Base-by-base conservation (phyloP, 23 red algal genomes). In the Gracilaria domingensis region DNA sequence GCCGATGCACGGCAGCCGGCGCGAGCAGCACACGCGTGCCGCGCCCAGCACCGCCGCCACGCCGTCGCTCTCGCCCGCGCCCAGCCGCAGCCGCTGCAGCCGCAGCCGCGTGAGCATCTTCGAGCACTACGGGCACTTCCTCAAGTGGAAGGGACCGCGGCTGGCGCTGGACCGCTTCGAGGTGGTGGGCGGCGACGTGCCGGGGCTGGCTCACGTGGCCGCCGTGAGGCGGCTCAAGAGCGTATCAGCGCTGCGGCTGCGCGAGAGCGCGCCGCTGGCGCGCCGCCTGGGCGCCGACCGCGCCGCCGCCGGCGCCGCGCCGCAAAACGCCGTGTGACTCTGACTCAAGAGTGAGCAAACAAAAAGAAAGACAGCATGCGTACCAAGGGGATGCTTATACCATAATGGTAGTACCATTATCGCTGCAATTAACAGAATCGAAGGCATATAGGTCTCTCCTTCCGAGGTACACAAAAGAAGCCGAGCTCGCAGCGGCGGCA, bases 81-180 rank as follows among this genome's bases (percentile, higher is more conserved):
- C 71, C 13, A 84, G 54, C 0, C 55, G n/a, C n/a, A n/a, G n/a
- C n/a, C n/a, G n/a, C n/a, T n/a, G n/a, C n/a, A n/a, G n/a, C n/a
- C n/a, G n/a, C n/a, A n/a, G n/a, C n/a, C n/a, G n/a, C n/a, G n/a
- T 45, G 42, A 45, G 42, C 42, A 87, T 87, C 44, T 87, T 75
- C 53, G 51, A 75, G 28, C 83, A 87, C 69, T 87, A 35, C 25
- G 83, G 65, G 0, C 64, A 87, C 39, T 47, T 87, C 40, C 42
- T 87, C 40, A 87, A 87, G 66, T 87, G 83, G 83, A 75, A 73
- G 30, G 83, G 83, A 5, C 30, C 44, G 42, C 57, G 83, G 24
- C 4, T 87, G n/a, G 32, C 14, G 4, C 4, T 45, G 5, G 42
- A 65, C 24, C 60, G 21, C n/a, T 65, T 30, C 60, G n/a, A 65